These are phyloP conservation scores for Pichia paraexigua DNA, from an alignment of 805 yeast genomes.

Conservation along the genomic window DNA sequence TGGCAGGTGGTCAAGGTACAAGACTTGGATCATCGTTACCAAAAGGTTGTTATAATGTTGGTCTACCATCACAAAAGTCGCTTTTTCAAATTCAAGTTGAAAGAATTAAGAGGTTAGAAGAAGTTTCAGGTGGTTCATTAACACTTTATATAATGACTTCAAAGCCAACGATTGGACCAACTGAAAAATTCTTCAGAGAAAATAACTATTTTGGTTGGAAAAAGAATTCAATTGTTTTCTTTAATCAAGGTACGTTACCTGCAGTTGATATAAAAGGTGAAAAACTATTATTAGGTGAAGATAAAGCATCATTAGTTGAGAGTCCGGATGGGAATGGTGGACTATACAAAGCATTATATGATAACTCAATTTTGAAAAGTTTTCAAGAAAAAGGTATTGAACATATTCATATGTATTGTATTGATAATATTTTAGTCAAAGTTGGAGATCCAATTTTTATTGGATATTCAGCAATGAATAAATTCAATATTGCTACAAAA, in stretches of 20 bases:
- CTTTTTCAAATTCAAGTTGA: slow-evolving; percentile 93
- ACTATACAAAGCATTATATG: slow-evolving; percentile 71
- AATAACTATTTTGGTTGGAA: slow-evolving; percentile 67
- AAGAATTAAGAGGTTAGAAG: slow-evolving; percentile 58
- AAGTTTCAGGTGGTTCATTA: slow-evolving; percentile 40
- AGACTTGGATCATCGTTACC: slow-evolving; percentile 85
- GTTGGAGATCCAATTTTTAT: slow-evolving; percentile 89
- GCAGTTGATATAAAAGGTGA: slow-evolving; percentile 69
- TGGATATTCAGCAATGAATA: slow-evolving; percentile 69
- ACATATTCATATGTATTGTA: slow-evolving; percentile 95
- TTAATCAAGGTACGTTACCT: slow-evolving; percentile 94
- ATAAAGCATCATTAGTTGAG: slow-evolving; percentile 51
- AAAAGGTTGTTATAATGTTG: slow-evolving; percentile 88
- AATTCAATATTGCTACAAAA: slow-evolving; percentile 78
- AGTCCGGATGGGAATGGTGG: slow-evolving; percentile 99
- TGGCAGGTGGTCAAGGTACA: slow-evolving; percentile 99
- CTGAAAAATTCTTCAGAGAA: slow-evolving; percentile 60
- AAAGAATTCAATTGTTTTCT: slow-evolving; percentile 56
- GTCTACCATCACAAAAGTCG: slow-evolving; percentile 75
- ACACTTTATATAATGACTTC: slow-evolving; percentile 96
- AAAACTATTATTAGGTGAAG: slow-evolving; percentile 51
- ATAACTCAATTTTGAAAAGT: slow-evolving; percentile 60
- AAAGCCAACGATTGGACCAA: slow-evolving; percentile 69
- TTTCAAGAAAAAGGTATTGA: slow-evolving; percentile 60
- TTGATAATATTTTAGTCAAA: slow-evolving; percentile 84